Conservation (phyloP, 2,329 filamentous ascomycete genomes). For the Paecilomyces fulvus region DNA sequence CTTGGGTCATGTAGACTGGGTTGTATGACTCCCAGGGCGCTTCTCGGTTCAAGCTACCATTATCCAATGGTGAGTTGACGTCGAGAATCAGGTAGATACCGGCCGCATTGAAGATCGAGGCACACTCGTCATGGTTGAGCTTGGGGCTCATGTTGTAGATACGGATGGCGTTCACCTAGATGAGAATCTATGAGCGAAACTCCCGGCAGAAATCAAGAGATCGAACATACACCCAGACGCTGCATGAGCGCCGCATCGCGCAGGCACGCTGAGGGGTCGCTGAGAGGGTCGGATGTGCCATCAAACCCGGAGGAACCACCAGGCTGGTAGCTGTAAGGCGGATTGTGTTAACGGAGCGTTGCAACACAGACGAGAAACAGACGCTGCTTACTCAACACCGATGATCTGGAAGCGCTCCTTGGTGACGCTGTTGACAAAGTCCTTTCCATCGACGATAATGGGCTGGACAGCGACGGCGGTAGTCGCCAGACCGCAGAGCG, state of each 20-base stretch:
- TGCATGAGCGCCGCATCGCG: conserved; percentile 58
- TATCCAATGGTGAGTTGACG: conserved; percentile 53
- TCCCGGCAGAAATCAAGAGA: neutral
- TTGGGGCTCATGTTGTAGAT: conserved; percentile 56
- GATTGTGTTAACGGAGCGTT: conserved; percentile 14
- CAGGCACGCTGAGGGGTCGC: conserved; percentile 48
- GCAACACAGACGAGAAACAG: conserved; percentile 2
- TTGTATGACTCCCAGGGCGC: conserved; percentile 50
- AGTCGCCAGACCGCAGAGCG: conserved; percentile 35
- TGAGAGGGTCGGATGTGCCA: conserved; percentile 47
- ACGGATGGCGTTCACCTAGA: conserved; percentile 53
- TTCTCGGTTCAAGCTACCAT: conserved; percentile 48
- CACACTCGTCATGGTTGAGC: conserved; percentile 54
- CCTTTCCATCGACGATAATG: conserved; percentile 49
- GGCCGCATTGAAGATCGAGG: conserved; percentile 56
- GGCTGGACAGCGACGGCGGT: conserved; percentile 47
- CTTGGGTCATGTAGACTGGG: conserved; percentile 46
- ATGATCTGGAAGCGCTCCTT: conserved; percentile 54
- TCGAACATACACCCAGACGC: conserved; percentile 44
- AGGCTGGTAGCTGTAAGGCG: conserved; percentile 46
- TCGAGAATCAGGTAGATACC: conserved; percentile 61
- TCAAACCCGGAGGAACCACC: conserved; percentile 53
- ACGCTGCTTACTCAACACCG: conserved; percentile 47
- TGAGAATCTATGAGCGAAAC: conserved; percentile 5
- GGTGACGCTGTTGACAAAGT: conserved; percentile 53